These are phyloP conservation scores for Remersonia thermophila DNA, from an alignment of 2,329 filamentous ascomycete species.

Conservation along the genomic window DNA sequence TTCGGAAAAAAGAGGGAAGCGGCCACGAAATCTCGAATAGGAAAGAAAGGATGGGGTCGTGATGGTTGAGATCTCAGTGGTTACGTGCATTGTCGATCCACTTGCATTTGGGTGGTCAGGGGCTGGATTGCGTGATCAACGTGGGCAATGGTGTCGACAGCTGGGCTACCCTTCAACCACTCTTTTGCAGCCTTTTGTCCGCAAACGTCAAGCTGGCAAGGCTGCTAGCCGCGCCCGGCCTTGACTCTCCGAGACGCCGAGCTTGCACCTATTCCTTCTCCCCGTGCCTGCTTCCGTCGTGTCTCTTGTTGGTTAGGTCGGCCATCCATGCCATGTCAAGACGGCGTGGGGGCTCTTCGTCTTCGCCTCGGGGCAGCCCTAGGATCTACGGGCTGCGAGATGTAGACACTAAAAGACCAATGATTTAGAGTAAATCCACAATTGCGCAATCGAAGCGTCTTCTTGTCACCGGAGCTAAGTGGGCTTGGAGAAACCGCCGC, in stretches of 20 bases:
- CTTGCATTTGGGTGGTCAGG: background rate
- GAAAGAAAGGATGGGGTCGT: no score
- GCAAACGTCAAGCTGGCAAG: background rate
- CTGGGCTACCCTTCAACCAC: background rate
- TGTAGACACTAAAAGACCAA: slow-evolving; percentile 1
- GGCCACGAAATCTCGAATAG: no score
- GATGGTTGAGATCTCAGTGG: no score
- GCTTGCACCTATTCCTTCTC: background rate
- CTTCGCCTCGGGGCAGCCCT: no score
- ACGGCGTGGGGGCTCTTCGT: background rate
- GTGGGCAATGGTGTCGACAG: slow-evolving; percentile 9
- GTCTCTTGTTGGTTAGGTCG: background rate
- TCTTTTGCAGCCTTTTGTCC: background rate
- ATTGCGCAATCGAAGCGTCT: slow-evolving; percentile 12
- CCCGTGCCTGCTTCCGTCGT: background rate
- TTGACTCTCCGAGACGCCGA: background rate
- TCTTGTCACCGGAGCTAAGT: slow-evolving; percentile 7
- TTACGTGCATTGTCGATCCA: no score
- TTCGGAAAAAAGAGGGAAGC: no score
- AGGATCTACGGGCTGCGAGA: no score
- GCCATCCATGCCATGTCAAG: slow-evolving; percentile 1
- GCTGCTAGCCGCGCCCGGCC: slow-evolving; percentile 1
- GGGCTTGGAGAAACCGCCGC: background rate
- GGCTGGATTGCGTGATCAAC: slow-evolving; percentile 13
- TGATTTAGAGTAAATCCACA: slow-evolving; percentile 3